Evolutionary conservation across 805 yeast genomes (phyloP).

Genomic region (Lachancea nothofagi): DNA sequence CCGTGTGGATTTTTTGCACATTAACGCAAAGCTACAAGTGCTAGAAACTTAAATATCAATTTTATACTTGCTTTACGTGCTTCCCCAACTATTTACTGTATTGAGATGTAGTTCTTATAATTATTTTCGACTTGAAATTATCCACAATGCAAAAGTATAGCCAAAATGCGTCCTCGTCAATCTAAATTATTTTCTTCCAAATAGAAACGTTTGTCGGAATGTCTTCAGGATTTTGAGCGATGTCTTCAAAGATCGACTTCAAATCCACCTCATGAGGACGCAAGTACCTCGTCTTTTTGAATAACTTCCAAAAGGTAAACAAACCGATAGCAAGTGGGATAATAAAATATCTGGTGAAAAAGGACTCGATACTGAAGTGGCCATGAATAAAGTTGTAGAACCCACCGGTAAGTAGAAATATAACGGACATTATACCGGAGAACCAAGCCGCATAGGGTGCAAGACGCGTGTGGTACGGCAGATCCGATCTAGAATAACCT

Average conservation of each 20-base stretch:
- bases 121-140: too few relatives aligned
- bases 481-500: conserved; percentile 31
- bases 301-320: conserved; percentile 33
- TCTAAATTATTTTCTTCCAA: too few relatives aligned
- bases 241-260: conserved; percentile 29
- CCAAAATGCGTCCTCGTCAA: too few relatives aligned
- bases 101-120: too few relatives aligned
- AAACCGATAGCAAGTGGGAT: conserved; percentile 27
- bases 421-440: conserved; percentile 23
- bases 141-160: too few relatives aligned
- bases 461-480: background rate
- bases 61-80: too few relatives aligned
- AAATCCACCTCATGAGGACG: conserved; percentile 40
- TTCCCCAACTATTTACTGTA: too few relatives aligned
- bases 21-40: too few relatives aligned
- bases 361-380: conserved; percentile 17
- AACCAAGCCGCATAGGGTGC: conserved; percentile 24
- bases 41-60: too few relatives aligned
- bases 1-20: too few relatives aligned
- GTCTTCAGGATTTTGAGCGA: conserved; percentile 30
- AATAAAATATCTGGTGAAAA: conserved; percentile 5
- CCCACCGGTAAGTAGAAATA: conserved; percentile 36
- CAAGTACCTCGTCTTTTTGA: conserved; percentile 32
- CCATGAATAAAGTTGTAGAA: conserved; percentile 34
- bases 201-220: too few relatives aligned